Base-by-base conservation (phyloP, 441 rosid genomes). In the Lepidium campestre region DNA sequence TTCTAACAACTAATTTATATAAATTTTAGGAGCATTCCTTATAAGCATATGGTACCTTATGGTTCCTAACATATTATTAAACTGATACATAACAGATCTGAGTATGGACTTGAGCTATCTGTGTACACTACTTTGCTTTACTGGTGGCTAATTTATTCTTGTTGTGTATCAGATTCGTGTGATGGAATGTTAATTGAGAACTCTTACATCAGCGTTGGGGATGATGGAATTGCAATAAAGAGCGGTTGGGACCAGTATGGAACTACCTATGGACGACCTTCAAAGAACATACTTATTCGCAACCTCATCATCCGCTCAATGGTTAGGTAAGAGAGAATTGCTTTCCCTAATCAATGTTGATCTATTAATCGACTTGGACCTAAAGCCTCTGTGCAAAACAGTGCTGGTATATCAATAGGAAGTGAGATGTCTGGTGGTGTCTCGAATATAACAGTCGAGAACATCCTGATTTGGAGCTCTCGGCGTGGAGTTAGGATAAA, bases 201-300 rank as follows among this genome's bases (percentile, higher is more conserved):
- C 75, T 91, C 94, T 70, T 94, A 91, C 74, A 94, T 94, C 59
- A 94, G 99, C 44, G 97, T 88, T 40, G 99, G 99, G 57, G 99
- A 94, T 65, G 99, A 94, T 70, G 98, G 83, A 4, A 82, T 94
- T 63, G 98, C 98, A 14, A 94, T 94, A 78, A 89, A 94, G 82
- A 94, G 99, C 57, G 99, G 99, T 49, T 91, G 99, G 97, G 99
- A 94, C 85, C 99, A 94, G 75, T 94, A 86, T 81, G 99, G 99
- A 73, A 88, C 85, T 75, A 74, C 79, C 32, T 94, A 89, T 73
- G 92, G 96, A 67, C 80, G 82, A 62, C 95, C 98, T 62, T 89
- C 97, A 6, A 80, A 15, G 56, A 89, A 91, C 74, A 89, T 91
- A 68, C 83, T 89, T 69, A 89, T 94, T 69, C 92, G 92, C 46